These are phyloP conservation scores for Phialophora macrospora DNA, from an alignment of 2,329 filamentous ascomycete species.

Conservation along the genomic window DNA sequence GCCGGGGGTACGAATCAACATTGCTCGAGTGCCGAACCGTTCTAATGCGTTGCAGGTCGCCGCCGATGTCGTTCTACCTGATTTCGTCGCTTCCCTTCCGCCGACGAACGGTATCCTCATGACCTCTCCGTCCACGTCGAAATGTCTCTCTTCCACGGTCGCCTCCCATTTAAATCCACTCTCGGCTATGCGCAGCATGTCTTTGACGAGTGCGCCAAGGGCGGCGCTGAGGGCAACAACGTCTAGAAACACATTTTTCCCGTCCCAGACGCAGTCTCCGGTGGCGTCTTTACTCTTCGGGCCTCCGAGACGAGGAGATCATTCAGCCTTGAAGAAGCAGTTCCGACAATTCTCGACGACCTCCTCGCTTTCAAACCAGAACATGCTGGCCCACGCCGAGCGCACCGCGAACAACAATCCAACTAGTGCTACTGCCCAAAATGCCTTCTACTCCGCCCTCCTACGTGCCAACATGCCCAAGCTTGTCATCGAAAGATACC, in stretches of 20 bases:
- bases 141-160: conserved; percentile 23
- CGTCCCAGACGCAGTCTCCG: conserved; percentile 12
- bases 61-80: conserved; percentile 21
- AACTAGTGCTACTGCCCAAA: conserved; percentile 82
- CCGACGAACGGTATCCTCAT: conserved; percentile 17
- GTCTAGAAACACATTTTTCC: conserved; percentile 1
- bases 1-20: conserved; percentile 9
- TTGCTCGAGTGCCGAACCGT: not conserved
- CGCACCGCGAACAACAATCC: conserved; percentile 93
- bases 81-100: conserved; percentile 28
- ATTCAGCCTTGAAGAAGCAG: conserved; percentile 11
- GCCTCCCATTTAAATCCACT: conserved; percentile 16
- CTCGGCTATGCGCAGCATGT: conserved; percentile 20
- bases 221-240: conserved; percentile 6
- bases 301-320: conserved; percentile 17
- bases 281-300: conserved; percentile 32
- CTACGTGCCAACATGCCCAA: conserved; percentile 91
- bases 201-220: conserved; percentile 21
- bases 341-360: conserved; percentile 35
- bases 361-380: conserved; percentile 45
- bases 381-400: conserved; percentile 80
- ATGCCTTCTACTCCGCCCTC: conserved; percentile 90
- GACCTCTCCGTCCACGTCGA: conserved; percentile 24
- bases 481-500: conserved; percentile 88
- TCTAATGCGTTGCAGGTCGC: conserved; percentile 27